Evolutionary conservation across 2,329 filamentous ascomycete species (phyloP), one percentile per base, ranked within the genome.

Genomic region (Alternaria novae-zelandiae): DNA sequence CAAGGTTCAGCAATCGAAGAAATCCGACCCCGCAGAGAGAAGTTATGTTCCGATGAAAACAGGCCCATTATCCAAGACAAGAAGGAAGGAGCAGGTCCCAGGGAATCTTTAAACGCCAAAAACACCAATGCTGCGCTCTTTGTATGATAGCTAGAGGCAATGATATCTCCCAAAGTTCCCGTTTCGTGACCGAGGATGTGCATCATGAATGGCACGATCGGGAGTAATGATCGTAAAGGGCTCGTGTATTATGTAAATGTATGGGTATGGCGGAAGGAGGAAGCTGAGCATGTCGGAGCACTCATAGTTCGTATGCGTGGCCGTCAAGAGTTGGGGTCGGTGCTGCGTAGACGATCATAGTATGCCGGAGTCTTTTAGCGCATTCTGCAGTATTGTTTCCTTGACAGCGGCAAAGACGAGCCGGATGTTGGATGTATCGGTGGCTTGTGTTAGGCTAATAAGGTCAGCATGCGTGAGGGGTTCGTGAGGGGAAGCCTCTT

Each of bases 341-440:
- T 67, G 64, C 47, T 56, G 56, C 46, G 17, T 30, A 15, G 64
- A 59, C 60, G 47, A 59, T 47, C 74, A 85, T 73, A 99, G 88
- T 80, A 99, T 98, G 71, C 96, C 96, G 21, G 96, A 98, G 81
- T 99, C 96, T 83, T 97, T 97, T 72, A 99, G 87, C 51, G 96
- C 96, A 80, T 99, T 99, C 82, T 98, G 97, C 71, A 99, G 84
- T 76, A 99, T 99, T 32, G 96, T 99, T 83, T 99, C 96, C 81
- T 99, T 99, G 64, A 99, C 96, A 9, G 96, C 96, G 32, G 95
- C 96, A 82, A 99, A 99, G 51, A 99, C 96, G 41, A 99, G 87
- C 69, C 96, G 92, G 75, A 99, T 97, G 78, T 99, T 99, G 56
- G 94, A 97, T 5, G 96, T 99, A 80, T 99, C 96, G 68, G 96